Evolutionary conservation across 1,284 basidiomycete genomes (phyloP).

Genomic region (Puccinia hordei): DNA sequence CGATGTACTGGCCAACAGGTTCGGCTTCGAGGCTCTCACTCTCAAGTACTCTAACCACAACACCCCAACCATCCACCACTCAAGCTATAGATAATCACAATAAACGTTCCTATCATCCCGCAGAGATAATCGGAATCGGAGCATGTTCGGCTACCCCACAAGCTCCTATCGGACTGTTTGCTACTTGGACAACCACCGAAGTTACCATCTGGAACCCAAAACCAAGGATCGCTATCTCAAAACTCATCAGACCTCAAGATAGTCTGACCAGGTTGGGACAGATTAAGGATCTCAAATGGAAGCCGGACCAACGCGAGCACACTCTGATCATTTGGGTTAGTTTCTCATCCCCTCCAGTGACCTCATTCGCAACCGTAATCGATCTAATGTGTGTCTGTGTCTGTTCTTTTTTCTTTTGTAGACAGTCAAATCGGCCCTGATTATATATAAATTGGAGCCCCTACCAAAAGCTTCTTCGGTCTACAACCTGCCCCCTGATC

Average conservation of each 20-base stretch:
- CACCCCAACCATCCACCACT: no score
- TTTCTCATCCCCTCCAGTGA: background rate
- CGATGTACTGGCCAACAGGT: no score
- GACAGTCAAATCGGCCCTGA: constrained; percentile 27
- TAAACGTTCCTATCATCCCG: background rate
- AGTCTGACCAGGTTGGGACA: constrained; percentile 28
- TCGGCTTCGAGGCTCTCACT: no score
- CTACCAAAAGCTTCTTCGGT: constrained; percentile 27
- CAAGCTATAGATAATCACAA: no score
- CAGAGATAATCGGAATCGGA: constrained; percentile 6
- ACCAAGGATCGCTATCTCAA: constrained; percentile 39
- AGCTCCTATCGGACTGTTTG: constrained; percentile 35
- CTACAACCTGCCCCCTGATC: constrained; percentile 38
- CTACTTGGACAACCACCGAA: constrained; percentile 47
- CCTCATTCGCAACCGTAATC: no score
- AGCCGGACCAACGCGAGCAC: constrained; percentile 22
- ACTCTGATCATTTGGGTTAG: constrained; percentile 35
- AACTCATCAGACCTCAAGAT: constrained; percentile 11
- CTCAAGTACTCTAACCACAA: no score
- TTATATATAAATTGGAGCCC: constrained; percentile 31
- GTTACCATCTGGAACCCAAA: constrained; percentile 43
- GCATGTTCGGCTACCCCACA: constrained; percentile 7
- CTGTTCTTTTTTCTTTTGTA: constrained; percentile 8
- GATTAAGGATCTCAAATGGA: constrained; percentile 34
- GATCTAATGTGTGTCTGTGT: no score